Conservation (phyloP, 768 basidiomycete species). For the Amanita subjunquillea region DNA sequence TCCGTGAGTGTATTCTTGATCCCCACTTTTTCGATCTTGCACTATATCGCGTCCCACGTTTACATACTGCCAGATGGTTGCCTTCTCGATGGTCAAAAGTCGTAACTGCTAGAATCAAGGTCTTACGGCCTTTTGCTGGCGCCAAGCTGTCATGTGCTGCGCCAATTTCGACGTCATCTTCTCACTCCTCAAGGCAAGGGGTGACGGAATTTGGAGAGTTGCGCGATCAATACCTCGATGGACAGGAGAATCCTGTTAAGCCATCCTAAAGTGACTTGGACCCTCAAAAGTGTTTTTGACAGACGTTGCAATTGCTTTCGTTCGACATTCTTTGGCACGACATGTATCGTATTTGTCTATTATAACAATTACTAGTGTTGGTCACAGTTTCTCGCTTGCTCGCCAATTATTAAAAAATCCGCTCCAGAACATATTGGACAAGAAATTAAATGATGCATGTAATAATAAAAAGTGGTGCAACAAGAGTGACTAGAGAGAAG, state of each 20-base stretch:
- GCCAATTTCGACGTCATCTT: neutral
- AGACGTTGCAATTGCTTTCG: neutral
- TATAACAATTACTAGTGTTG: neutral
- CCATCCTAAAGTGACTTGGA: neutral
- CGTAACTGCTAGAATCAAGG: neutral
- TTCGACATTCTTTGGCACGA: neutral
- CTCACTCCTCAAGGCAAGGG: neutral
- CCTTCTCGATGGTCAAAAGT: neutral
- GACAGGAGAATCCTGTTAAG: neutral
- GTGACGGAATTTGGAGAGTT: neutral
- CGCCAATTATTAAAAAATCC: neutral
- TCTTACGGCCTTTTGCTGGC: neutral
- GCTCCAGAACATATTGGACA: neutral
- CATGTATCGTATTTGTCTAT: neutral
- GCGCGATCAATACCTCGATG: neutral
- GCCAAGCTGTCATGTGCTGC: neutral
- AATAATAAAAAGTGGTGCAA: neutral
- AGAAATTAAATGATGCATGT: neutral
- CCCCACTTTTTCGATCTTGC: neutral
- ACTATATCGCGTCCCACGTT: neutral
- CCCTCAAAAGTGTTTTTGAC: neutral
- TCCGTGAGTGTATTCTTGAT: neutral
- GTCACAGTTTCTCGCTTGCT: neutral
- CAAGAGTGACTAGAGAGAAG: neutral
- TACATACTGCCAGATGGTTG: neutral